Base-by-base conservation (phyloP, 2,329 filamentous ascomycete genomes). In the Hypoxylon sp. region DNA sequence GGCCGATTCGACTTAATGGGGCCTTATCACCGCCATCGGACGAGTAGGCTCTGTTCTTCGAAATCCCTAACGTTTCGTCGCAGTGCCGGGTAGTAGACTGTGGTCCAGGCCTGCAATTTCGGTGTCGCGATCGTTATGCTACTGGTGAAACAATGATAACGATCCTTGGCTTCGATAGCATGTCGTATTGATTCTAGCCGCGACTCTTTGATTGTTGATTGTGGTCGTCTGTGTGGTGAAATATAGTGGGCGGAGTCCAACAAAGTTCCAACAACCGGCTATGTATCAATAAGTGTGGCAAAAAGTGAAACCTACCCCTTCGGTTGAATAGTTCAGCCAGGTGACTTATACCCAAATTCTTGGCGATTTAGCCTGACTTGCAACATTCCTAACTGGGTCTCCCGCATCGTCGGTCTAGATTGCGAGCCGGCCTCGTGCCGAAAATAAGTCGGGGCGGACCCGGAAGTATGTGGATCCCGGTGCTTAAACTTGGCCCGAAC, bases 351-450 rank as follows among this genome's bases (percentile, higher is more conserved):
- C 46, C 58, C 55, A 63, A 65, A 58, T 57, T 24, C 68, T 70
- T 70, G 68, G 68, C 68, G 60, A 65, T 70, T 68, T 68, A 70
- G 68, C 53, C 68, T 66, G 65, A 68, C 68, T 70, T 58, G 68
- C 29, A 70, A 68, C 68, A 70, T 70, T 70, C 68, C 68, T 68
- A 66, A 68, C 65, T 63, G 32, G 65, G 68, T 53, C 21, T 68
- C 48, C 65, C 65, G 62, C 62, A 59, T 61, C 11, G n/a, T 63
- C 58, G 65, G 54, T 70, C 58, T 58, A 70, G 59, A 68, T 64
- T 62, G 50, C 27, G 47, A 59, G 54, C 68, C 65, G 68, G 65
- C 46, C 32, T 70, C 59, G 52, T 29, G 65, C 68, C 68, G 68
- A 70, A 70, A 70, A 70, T 70, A 70, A 70, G 68, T 70, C 68